Conservation (phyloP, 345 rosid genomes). For the Clarkia xantiana region DNA sequence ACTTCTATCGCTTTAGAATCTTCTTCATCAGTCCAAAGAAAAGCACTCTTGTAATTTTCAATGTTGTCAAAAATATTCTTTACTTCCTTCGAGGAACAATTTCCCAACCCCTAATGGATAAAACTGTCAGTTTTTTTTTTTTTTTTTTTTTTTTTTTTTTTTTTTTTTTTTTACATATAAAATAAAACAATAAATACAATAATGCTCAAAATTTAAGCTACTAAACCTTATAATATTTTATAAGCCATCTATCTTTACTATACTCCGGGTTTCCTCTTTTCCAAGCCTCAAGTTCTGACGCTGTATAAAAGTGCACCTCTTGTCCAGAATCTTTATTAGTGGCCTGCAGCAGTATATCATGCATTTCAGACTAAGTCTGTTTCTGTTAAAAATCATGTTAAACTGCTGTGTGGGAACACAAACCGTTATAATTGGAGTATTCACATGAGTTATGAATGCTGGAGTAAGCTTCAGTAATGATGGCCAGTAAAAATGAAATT, state of each 20-base stretch:
- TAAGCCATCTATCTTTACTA: conserved; percentile 63
- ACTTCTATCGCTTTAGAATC: conserved; percentile 92
- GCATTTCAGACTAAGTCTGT: background rate
- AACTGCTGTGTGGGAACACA: background rate
- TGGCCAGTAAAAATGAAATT: conserved; percentile 93
- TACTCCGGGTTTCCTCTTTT: conserved; percentile 51
- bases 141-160: too few species aligned
- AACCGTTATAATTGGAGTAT: conserved; percentile 97
- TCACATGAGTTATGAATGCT: conserved; percentile 79
- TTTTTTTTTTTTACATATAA: background rate
- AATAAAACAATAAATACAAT: background rate
- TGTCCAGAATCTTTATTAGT: conserved; percentile 30
- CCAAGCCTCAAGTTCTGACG: conserved; percentile 89
- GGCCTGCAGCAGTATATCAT: conserved; percentile 36
- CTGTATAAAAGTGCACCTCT: conserved; percentile 58
- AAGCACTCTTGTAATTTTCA: conserved; percentile 62
- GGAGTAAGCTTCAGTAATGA: conserved; percentile 67
- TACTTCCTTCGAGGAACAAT: conserved; percentile 64
- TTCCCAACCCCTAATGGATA: conserved; percentile 70
- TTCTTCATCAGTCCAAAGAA: conserved; percentile 58
- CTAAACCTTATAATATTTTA: conserved; percentile 95
- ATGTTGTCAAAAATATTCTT: conserved; percentile 52
- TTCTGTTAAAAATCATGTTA: background rate
- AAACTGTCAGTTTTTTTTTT: too few species aligned
- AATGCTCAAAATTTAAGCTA: conserved; percentile 1